Evolutionary conservation across 257 asterid species (phyloP).

Genomic region (Solanum chiquidenum): DNA sequence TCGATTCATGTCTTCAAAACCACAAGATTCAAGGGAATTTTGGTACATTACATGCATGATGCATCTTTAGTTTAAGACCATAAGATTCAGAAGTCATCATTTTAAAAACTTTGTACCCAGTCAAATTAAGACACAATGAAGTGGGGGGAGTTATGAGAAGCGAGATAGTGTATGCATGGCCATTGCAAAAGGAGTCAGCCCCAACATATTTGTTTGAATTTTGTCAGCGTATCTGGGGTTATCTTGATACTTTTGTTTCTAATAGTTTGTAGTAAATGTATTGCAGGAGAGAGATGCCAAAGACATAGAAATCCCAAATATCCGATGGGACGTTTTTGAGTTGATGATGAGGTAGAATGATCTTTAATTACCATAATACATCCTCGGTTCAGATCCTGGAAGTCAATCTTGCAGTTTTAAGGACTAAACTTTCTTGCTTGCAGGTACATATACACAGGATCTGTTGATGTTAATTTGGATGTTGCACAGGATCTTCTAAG

Average conservation of each 20-base stretch:
- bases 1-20: not conserved
- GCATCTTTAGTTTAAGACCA: not conserved
- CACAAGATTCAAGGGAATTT: not conserved
- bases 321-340: conserved; percentile 92
- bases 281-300: conserved; percentile 96
- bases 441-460: conserved; percentile 91
- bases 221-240: not conserved
- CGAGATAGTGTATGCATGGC: not conserved
- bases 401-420: not conserved
- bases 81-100: not conserved
- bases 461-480: conserved; percentile 69
- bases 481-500: conserved; percentile 89
- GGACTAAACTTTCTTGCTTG: not conserved
- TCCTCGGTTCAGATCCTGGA: not conserved
- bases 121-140: not conserved
- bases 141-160: not conserved
- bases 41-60: not conserved
- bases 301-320: conserved; percentile 93
- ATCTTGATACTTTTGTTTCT: not conserved
- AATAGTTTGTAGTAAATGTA: not conserved
- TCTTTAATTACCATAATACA: not conserved
- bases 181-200: not conserved
- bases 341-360: conserved; percentile 86
- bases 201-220: not conserved
- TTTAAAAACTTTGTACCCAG: not conserved